These are phyloP conservation scores for Talaromyces thailandensis DNA, from an alignment of 495 filamentous ascomycete genomes.

Conservation along the genomic window DNA sequence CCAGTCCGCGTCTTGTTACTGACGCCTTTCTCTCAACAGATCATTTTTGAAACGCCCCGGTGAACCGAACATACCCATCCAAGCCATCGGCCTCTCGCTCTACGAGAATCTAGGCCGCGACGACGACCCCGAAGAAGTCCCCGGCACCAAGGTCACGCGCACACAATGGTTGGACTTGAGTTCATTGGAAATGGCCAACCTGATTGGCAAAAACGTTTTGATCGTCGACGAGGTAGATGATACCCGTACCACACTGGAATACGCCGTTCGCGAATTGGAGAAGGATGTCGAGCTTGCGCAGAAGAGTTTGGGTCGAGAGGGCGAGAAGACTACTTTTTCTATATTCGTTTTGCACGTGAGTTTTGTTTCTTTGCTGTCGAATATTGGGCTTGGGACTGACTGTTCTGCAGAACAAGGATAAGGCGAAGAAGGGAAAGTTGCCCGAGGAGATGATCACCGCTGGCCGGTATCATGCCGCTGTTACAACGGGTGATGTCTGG, in stretches of 20 bases:
- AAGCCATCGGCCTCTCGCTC: conserved; percentile 95
- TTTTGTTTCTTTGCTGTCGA: too few species aligned
- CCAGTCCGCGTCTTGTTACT: not conserved
- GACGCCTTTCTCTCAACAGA: conserved; percentile 16
- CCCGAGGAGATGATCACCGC: conserved; percentile 71
- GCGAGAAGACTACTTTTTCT: conserved; percentile 74
- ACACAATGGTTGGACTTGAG: conserved; percentile 97
- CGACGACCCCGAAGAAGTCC: conserved; percentile 54
- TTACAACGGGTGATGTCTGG: conserved; percentile 88
- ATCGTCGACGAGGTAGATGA: conserved; percentile 99
- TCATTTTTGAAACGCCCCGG: conserved; percentile 92
- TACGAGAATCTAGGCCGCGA: conserved; percentile 73
- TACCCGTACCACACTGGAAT: conserved; percentile 92
- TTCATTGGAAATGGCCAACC: conserved; percentile 78
- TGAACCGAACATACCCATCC: conserved; percentile 93
- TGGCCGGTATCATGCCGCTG: conserved; percentile 73
- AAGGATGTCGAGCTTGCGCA: conserved; percentile 88
- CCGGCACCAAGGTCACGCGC: conserved; percentile 89
- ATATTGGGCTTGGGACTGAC: not conserved
- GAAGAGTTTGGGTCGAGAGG: conserved; percentile 54
- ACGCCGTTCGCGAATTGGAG: conserved; percentile 88
- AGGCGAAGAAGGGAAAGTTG: conserved; percentile 81
- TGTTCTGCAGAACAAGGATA: conserved; percentile 78
- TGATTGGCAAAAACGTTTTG: conserved; percentile 94
- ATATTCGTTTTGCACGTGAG: conserved; percentile 94